Evolutionary conservation across 1,284 basidiomycete species (phyloP).

Genomic region (Malassezia nana): DNA sequence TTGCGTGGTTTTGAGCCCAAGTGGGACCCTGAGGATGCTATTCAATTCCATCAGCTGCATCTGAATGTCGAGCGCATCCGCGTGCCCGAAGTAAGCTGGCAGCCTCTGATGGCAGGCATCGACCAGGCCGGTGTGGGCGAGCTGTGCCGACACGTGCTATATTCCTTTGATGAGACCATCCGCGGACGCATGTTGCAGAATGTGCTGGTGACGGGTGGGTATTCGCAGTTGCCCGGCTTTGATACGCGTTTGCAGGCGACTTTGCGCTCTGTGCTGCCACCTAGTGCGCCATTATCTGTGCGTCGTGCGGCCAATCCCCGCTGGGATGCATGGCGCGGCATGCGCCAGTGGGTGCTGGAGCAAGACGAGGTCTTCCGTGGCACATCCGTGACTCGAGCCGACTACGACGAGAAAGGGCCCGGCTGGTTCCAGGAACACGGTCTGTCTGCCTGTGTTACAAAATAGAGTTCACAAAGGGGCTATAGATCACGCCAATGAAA

Average conservation of each 20-base stretch:
- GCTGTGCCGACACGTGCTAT: conserved; percentile 72
- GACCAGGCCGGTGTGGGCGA: conserved; percentile 91
- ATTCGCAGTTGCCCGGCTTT: conserved; percentile 18
- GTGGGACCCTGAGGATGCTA: conserved; percentile 49
- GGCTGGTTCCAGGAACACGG: conserved; percentile 58
- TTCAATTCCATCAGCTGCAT: conserved; percentile 68
- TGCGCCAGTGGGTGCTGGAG: conserved; percentile 66
- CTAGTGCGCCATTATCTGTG: conserved; percentile 25
- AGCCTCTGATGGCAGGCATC: conserved; percentile 82
- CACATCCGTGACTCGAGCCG: conserved; percentile 60
- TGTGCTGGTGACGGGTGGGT: conserved; percentile 13
- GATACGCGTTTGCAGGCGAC: conserved; percentile 58
- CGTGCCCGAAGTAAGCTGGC: conserved; percentile 86
- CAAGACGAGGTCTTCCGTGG: conserved; percentile 31
- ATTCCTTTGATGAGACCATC: conserved; percentile 63
- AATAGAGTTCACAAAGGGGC: neutral
- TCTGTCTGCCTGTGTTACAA: conserved; percentile 12
- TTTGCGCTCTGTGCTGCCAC: conserved; percentile 28
- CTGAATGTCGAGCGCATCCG: conserved; percentile 87
- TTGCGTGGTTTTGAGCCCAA: conserved; percentile 50
- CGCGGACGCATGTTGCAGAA: conserved; percentile 55
- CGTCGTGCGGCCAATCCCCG: conserved; percentile 58
- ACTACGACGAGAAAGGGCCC: conserved; percentile 84
- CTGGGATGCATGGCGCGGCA: conserved; percentile 81
- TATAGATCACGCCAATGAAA: neutral